phyloP scores from a whole-genome alignment of 345 rosid genomes.

The Lepidium aucheri region DNA sequence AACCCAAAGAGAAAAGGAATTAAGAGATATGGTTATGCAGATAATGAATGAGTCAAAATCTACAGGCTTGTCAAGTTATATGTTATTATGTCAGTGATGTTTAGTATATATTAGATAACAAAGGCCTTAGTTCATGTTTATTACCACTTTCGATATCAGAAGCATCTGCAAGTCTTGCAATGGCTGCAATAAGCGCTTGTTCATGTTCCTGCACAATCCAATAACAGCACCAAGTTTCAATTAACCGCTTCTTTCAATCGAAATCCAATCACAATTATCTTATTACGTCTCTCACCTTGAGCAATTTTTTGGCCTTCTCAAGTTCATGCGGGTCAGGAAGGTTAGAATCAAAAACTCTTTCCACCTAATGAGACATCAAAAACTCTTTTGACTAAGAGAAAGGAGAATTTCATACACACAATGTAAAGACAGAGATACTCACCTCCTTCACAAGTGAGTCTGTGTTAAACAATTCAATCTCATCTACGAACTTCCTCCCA shows the following conservation, averaged over 20 bases:
- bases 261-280: not conserved
- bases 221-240: not conserved
- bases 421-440: not conserved
- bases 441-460: slow-evolving; percentile 84
- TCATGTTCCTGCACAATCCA: slow-evolving; percentile 78
- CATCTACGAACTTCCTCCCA: slow-evolving; percentile 43
- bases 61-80: not conserved
- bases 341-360: slow-evolving; percentile 56
- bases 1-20: not conserved
- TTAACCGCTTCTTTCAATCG: not conserved
- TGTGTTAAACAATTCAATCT: slow-evolving; percentile 76
- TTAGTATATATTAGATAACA: not conserved
- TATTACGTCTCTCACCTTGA: slow-evolving; percentile 43
- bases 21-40: not conserved
- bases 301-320: slow-evolving; percentile 73
- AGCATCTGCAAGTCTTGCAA: slow-evolving; percentile 83
- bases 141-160: slow-evolving; percentile 94
- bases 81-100: not conserved
- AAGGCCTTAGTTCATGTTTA: not conserved
- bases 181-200: slow-evolving; percentile 75
- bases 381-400: not conserved
- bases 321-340: slow-evolving; percentile 82
- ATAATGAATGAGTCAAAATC: not conserved
- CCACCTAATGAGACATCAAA: slow-evolving; percentile 41
- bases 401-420: not conserved